phyloP scores from a whole-genome alignment of 352 stramenopile genomes.

The Globisporangium radiosum region DNA sequence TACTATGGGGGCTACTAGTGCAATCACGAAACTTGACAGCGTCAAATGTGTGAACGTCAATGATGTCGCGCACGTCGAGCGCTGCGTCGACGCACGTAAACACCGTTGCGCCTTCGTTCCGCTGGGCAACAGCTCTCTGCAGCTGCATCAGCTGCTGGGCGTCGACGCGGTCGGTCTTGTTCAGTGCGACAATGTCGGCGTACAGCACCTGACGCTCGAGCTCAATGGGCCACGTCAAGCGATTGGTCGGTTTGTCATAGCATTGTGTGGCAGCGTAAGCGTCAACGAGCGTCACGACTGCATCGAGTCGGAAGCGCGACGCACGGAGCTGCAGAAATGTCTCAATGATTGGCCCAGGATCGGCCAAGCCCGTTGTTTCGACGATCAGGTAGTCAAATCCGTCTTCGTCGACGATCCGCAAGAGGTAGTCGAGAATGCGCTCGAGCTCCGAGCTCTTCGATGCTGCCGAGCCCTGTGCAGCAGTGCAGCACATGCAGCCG shows the following conservation, averaged over 20 bases:
- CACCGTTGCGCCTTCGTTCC: conserved; percentile 46
- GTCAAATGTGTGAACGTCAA: conserved; percentile 72
- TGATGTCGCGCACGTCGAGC: conserved; percentile 42
- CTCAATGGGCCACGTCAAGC: conserved; percentile 46
- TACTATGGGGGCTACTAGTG: background rate
- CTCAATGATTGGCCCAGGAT: conserved; percentile 96
- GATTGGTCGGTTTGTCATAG: conserved; percentile 16
- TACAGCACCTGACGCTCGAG: conserved; percentile 62
- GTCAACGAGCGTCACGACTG: conserved; percentile 95
- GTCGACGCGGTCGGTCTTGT: conserved; percentile 63
- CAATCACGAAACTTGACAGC: conserved; percentile 38
- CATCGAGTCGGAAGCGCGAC: conserved; percentile 92
- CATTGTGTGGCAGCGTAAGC: conserved; percentile 55
- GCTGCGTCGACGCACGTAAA: conserved; percentile 44
- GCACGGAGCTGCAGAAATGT: conserved; percentile 92
- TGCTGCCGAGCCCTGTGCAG: conserved; percentile 85
- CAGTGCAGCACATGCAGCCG: conserved; percentile 95
- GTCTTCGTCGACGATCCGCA: conserved; percentile 50
- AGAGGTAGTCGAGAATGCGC: conserved; percentile 87
- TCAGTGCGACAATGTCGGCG: conserved; percentile 62
- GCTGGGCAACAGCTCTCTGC: conserved; percentile 20
- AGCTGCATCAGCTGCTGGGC: conserved; percentile 24
- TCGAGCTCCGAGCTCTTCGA: conserved; percentile 87
- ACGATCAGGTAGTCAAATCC: conserved; percentile 97
- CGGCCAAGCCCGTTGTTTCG: conserved; percentile 95